Base-by-base conservation (phyloP, 768 basidiomycete genomes). In the Hericium alpestre region DNA sequence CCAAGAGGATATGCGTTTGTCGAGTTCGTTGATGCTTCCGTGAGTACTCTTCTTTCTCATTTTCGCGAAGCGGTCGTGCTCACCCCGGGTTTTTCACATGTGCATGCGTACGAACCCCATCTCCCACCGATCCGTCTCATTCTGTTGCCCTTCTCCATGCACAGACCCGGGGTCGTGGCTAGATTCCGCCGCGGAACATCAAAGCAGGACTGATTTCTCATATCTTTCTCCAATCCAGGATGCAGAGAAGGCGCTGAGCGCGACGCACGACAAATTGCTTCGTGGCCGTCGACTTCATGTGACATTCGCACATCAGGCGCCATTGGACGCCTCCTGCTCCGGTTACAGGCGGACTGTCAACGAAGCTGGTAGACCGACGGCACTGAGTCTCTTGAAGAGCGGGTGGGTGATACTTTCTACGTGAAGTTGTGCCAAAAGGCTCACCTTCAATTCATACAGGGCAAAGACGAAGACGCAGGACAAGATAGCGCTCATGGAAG, bases 401-500 rank as follows among this genome's bases (percentile, higher is more conserved):
- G 78, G 71, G 82, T 72, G 76, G 77, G 78, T 71, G 38, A 41
- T 59, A 59, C 27, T 43, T 56, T 51, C n/a, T 20, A 27, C 2
- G 25, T 27, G 25, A 27, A 27, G 25, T 27, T 27, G 25, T 27
- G 25, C 2, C 25, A 27, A 6, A 27, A 6, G 25, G 25, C 32
- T 32, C 32, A 32, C 8, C 32, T 32, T 32, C 15, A 43, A 15
- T 15, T 46, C 16, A 18, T 18, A 5, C 15, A 46, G 43, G 43
- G 11, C 11, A 20, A 46, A 46, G 43, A 46, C 43, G 65, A 94
- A 90, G 52, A 93, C 90, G 1, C 73, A 79, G 47, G 84, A 83
- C 63, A 96, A 97, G 72, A 99, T 99, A 63, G 93, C 93, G 8
- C 81, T 86, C 65, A 87, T 97, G 79, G 96, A 99, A 71, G 95